Evolutionary conservation across 805 yeast genomes (phyloP).

Genomic region (Candida khao-thaluensis): DNA sequence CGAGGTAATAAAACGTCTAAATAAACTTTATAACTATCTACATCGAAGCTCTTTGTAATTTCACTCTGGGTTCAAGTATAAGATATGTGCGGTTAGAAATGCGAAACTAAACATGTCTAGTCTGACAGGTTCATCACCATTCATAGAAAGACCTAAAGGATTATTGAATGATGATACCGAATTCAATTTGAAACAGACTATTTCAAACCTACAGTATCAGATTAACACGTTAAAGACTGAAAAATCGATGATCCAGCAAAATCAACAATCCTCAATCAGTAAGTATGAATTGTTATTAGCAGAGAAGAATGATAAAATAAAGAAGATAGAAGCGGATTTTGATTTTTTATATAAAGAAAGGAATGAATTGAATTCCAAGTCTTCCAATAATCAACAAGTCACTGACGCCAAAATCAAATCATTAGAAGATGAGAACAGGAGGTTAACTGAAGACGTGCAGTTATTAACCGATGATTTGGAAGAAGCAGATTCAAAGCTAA

Average conservation of each 20-base stretch:
- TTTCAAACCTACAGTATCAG: constrained; percentile 34
- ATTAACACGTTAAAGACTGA: constrained; percentile 32
- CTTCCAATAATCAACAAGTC: constrained; percentile 30
- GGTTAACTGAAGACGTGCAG: constrained; percentile 20
- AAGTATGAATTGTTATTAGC: constrained; percentile 29
- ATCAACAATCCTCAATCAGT: constrained; percentile 22
- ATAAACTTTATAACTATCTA: too few species aligned
- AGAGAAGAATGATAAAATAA: constrained; percentile 32
- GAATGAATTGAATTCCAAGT: constrained; percentile 30
- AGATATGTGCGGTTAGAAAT: too few species aligned
- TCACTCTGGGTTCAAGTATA: too few species aligned
- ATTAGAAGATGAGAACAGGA: constrained; percentile 19
- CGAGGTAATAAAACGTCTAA: too few species aligned
- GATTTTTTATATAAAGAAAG: constrained; percentile 36
- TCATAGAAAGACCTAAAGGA: constrained; percentile 24
- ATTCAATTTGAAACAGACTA: constrained; percentile 17
- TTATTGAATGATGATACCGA: constrained; percentile 14
- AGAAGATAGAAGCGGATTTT: constrained; percentile 34
- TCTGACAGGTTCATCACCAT: constrained; percentile 23
- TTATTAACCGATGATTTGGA: constrained; percentile 10
- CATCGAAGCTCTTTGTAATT: too few species aligned
- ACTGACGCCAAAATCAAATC: constrained; percentile 18
- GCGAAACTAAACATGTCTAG: too few species aligned
- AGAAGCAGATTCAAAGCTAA: constrained; percentile 12
- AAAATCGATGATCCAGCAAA: constrained; percentile 29